These are phyloP conservation scores for Sporothrix inflata DNA, from an alignment of 2,329 filamentous ascomycete species.

Conservation along the genomic window DNA sequence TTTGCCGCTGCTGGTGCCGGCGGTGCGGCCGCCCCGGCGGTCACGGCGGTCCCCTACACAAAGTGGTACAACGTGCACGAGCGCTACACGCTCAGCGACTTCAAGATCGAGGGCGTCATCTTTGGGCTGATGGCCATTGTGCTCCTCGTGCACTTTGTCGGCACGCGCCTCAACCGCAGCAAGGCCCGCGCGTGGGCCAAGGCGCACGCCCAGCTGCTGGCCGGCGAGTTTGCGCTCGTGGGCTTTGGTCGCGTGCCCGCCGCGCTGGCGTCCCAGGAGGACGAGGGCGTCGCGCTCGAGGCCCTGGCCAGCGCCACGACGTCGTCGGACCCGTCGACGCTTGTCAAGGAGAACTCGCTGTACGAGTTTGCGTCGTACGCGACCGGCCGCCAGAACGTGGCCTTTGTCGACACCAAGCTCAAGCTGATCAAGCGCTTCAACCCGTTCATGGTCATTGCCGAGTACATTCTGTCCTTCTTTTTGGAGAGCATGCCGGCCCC, in stretches of 20 bases:
- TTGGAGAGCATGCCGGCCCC: conserved; percentile 74
- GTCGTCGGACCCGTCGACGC: conserved; percentile 50
- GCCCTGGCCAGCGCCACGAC: conserved; percentile 45
- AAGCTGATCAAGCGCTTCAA: conserved; percentile 86
- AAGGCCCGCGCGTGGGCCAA: conserved; percentile 81
- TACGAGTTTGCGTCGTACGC: conserved; percentile 88
- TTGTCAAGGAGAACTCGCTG: conserved; percentile 84
- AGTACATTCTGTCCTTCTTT: conserved; percentile 73
- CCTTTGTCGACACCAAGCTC: conserved; percentile 85
- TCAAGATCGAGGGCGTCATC: conserved; percentile 84
- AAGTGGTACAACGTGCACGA: conserved; percentile 98
- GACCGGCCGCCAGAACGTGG: conserved; percentile 88
- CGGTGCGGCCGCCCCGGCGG: conserved; percentile 47
- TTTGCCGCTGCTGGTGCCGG: conserved; percentile 47
- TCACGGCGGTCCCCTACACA: conserved; percentile 69
- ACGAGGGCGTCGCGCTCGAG: conserved; percentile 69
- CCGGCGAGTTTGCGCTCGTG: conserved; percentile 82
- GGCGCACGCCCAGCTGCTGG: conserved; percentile 71
- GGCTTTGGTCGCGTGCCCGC: conserved; percentile 68
- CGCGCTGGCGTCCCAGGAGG: conserved; percentile 43
- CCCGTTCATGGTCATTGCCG: conserved; percentile 64
- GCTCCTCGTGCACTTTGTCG: conserved; percentile 78
- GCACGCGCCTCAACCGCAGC: conserved; percentile 75
- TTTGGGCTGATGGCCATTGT: conserved; percentile 74
- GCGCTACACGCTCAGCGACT: conserved; percentile 80